Conservation (phyloP, 306 rosid genomes). For the Notholithocarpus densiflorus region DNA sequence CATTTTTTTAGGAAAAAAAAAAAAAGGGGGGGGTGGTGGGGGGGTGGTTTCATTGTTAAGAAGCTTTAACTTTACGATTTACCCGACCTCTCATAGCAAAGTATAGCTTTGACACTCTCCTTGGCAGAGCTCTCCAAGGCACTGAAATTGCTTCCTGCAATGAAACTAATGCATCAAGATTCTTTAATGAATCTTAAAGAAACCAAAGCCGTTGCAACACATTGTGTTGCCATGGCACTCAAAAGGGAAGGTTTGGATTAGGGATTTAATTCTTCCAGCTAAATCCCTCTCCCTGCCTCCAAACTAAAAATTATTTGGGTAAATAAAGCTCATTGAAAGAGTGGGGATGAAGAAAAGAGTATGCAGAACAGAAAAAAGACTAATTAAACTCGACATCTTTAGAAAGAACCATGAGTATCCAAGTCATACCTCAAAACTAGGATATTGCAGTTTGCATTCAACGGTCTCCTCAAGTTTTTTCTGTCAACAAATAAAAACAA, state of each 20-base stretch:
- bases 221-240: not conserved
- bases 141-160: conserved; percentile 76
- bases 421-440: conserved; percentile 71
- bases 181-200: not conserved
- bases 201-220: not conserved
- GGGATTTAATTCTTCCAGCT: not conserved
- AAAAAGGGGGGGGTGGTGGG: no score
- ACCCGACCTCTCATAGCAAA: conserved; percentile 86
- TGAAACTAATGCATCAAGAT: not conserved
- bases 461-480: conserved; percentile 67
- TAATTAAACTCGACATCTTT: not conserved
- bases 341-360: not conserved
- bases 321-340: not conserved
- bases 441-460: conserved; percentile 56
- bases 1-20: no score
- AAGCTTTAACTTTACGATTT: not conserved
- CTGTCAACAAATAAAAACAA: conserved; percentile 39
- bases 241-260: not conserved
- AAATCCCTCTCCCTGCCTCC: not conserved
- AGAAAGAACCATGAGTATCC: conserved; percentile 3
- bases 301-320: not conserved
- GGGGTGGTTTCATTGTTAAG: not conserved
- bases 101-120: conserved; percentile 65
- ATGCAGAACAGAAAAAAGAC: not conserved
- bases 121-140: conserved; percentile 70